Evolutionary conservation across 768 basidiomycete species (phyloP).

Genomic region (Mycena maculata): DNA sequence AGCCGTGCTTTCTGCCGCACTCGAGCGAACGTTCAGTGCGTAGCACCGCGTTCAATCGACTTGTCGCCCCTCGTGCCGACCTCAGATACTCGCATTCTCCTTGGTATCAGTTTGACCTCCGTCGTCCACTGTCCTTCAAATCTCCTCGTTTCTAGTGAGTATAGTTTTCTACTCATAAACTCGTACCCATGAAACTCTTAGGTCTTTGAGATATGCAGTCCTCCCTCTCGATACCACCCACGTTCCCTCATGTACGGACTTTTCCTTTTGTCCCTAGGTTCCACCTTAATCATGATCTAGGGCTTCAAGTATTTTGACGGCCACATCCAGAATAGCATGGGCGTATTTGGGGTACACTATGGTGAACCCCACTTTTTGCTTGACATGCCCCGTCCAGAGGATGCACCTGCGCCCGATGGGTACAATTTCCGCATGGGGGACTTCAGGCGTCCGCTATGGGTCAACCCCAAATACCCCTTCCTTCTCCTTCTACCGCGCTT

Average conservation of each 20-base stretch:
- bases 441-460: conserved; percentile 25
- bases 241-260: conserved; percentile 13
- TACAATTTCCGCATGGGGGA: conserved; percentile 11
- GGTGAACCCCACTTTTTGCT: conserved; percentile 26
- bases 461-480: conserved; percentile 24
- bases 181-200: conserved; percentile 4
- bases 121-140: not conserved
- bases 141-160: conserved; percentile 6
- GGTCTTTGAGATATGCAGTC: conserved; percentile 21
- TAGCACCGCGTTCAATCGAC: conserved; percentile 21
- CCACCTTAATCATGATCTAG: not conserved
- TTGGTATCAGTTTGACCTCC: not conserved
- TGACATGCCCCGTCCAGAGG: conserved; percentile 16
- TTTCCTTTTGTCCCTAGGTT: conserved; percentile 6
- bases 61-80: not conserved
- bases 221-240: conserved; percentile 5
- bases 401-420: conserved; percentile 18
- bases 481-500: conserved; percentile 23
- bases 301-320: conserved; percentile 21
- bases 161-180: conserved; percentile 9
- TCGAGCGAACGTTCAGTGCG: conserved; percentile 12
- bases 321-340: conserved; percentile 17
- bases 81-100: not conserved
- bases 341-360: conserved; percentile 31
- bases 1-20: too few species aligned